Evolutionary conservation across 2,329 filamentous ascomycete genomes (phyloP), one percentile per base, ranked within the genome.

Genomic region (Stachybotrys chlorohalonatus): DNA sequence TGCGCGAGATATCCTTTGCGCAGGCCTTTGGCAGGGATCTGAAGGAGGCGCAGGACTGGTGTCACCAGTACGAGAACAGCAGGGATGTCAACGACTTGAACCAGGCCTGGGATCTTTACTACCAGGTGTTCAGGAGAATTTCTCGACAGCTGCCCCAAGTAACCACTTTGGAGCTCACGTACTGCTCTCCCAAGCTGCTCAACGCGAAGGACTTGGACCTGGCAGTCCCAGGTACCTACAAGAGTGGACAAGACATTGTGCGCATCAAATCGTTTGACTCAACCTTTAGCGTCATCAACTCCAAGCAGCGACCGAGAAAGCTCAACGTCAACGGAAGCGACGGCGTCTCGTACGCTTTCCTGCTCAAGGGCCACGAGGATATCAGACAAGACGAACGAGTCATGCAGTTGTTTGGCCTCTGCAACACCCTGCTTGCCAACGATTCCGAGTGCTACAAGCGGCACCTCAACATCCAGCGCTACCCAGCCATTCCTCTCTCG

Each of bases 41-140:
- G 24, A 87, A 90, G 56, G 95, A 99, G 71, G 95, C 94, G 8
- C 87, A 90, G 57, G 92, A 97, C 62, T 99, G 94, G 87, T 99
- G 94, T 69, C 86, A 89, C 58, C 89, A 95, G 53, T 99, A 95
- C 72, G 87, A 90, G 64, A 83, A 84, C 47, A 94, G 89, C n/a
- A 81, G 86, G 52, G 94, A 99, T 66, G 85, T 94, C 57, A 93
- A 90, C 51, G 95, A 99, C 68, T 82, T 99, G 49, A 99, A 97
- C 66, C 91, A 96, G 71, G 94, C 94, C 7, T 99, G 94, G 94
- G 95, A 99, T 71, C 82, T 99, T 13, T 99, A 99, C 73, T 99
- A 99, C 72, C 91, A 95, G 61, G 94, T 97, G 1, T 99, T 99
- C 83, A 85, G 92, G 57, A 89, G 95, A 67, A 97, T 99, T 67